Percentiles rank a stretch among this genome's conserved stretches.
Evolutionary conservation across 176 grass and related monocot genomes (phyloP).

Genomic region (Pharus latifolius): DNA sequence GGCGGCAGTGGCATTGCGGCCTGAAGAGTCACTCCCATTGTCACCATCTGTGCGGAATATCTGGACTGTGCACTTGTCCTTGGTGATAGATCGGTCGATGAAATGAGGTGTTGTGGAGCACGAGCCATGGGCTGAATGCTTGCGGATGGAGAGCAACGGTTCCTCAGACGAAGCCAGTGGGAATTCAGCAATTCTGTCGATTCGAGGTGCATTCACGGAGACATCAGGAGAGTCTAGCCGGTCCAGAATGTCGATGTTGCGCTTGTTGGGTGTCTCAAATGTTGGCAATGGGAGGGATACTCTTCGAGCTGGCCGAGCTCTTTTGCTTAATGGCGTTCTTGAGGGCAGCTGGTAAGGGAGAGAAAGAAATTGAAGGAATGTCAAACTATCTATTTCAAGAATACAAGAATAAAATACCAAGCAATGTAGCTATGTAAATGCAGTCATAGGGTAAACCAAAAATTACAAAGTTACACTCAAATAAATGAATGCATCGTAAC

Average conservation of each 20-base stretch:
- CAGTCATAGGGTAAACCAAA: background rate
- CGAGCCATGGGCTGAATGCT: slow-evolving; percentile 16
- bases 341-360: slow-evolving; percentile 11
- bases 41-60: slow-evolving; percentile 38
- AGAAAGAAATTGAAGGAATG: background rate
- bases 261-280: slow-evolving; percentile 22
- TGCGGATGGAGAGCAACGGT: slow-evolving; percentile 32
- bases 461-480: background rate
- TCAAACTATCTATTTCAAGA: background rate
- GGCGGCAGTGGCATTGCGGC: slow-evolving; percentile 36
- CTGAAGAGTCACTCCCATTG: slow-evolving; percentile 43
- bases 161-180: slow-evolving; percentile 60
- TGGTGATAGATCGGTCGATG: slow-evolving; percentile 77
- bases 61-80: slow-evolving; percentile 90
- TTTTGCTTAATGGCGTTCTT: slow-evolving; percentile 17
- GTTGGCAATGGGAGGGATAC: slow-evolving; percentile 56
- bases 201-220: slow-evolving; percentile 75
- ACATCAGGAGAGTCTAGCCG: slow-evolving; percentile 53
- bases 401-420: background rate
- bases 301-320: slow-evolving; percentile 23
- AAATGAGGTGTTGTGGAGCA: slow-evolving; percentile 41
- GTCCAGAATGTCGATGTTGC: slow-evolving; percentile 37
- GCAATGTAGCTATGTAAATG: slow-evolving; percentile 4
- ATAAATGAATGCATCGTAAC: background rate
- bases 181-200: slow-evolving; percentile 86